Evolutionary conservation across 2,329 filamentous ascomycete genomes (phyloP), one percentile per base, ranked within the genome.

Genomic region (Lasiodiplodia hormozganensis): DNA sequence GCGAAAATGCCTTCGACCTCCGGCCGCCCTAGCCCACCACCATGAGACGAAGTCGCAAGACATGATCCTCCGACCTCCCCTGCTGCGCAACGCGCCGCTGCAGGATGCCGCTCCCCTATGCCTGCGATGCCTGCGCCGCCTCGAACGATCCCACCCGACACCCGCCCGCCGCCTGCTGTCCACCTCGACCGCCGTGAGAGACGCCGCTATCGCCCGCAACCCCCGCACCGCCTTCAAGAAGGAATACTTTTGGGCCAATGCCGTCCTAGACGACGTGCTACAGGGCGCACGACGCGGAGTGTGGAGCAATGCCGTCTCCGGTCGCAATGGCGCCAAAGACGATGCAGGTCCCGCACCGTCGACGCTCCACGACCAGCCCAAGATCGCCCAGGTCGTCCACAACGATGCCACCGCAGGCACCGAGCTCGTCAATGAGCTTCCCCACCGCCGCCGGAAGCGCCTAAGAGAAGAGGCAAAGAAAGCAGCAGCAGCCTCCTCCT

Each of bases 231-330:
- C 75, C 16, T 79, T 80, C 70, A 73, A 71, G 70, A 78, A 75
- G 66, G 77, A 79, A 69, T 81, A 81, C 70, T 81, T 81, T 68
- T 78, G 77, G 74, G 73, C 77, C 49, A 81, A 81, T 69, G 70
- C 76, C 18, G 69, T 74, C 21, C 69, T 80, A 6, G 76, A 75
- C 49, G 76, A 79, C 14, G 71, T 75, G 3, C 73, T 80, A 51
- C 73, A 73, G 53, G 65, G 66, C 25, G 72, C 78, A 18, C 72
- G 72, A 57, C 71, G 75, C 18, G 75, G 76, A 14, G 58, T 79
- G 25, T 76, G 76, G 71, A 78, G 76, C 70, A 74, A 75, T 40
- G 74, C 76, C 66, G 73, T 71, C 0, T 28, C 25, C n/a, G 28
- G 72, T 71, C 57, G 57, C 58, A 21, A 62, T 47, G 43, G 14